phyloP scores from a whole-genome alignment of 2,329 filamentous ascomycete genomes.

The Pseudofabraea citricarpa region DNA sequence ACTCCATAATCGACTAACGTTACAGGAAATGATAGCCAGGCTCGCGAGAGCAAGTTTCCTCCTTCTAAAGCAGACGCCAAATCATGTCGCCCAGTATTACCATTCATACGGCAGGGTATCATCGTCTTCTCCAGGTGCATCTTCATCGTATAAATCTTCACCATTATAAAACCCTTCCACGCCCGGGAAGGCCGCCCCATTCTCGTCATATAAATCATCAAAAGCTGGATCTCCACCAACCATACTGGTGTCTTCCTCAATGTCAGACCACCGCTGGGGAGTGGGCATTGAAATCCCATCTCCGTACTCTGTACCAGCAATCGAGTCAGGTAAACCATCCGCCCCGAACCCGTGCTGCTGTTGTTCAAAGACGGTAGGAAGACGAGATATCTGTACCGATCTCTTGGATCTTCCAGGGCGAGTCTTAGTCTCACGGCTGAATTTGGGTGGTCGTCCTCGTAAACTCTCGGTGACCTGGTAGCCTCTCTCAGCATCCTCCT shows the following conservation, averaged over 20 bases:
- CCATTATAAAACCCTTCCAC: not conserved
- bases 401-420: too few relatives aligned
- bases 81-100: not conserved
- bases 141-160: constrained; percentile 5
- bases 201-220: constrained; percentile 2
- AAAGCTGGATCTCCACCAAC: not conserved
- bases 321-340: not conserved
- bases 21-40: not conserved
- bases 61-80: not conserved
- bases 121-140: constrained; percentile 10
- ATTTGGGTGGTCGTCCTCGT: constrained; percentile 2
- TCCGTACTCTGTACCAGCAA: not conserved
- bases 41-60: constrained; percentile 1
- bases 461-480: constrained; percentile 1
- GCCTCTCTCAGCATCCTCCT: constrained; percentile 8
- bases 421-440: not conserved
- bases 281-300: constrained; percentile 1
- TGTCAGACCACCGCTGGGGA: constrained; percentile 1
- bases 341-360: not conserved
- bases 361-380: not conserved
- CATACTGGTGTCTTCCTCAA: not conserved
- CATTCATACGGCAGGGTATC: constrained; percentile 17
- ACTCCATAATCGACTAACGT: not conserved
- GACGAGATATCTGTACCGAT: too few relatives aligned
- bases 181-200: not conserved